phyloP scores from a whole-genome alignment of 2,329 filamentous ascomycete genomes.

The Ceratocystis albifundus region DNA sequence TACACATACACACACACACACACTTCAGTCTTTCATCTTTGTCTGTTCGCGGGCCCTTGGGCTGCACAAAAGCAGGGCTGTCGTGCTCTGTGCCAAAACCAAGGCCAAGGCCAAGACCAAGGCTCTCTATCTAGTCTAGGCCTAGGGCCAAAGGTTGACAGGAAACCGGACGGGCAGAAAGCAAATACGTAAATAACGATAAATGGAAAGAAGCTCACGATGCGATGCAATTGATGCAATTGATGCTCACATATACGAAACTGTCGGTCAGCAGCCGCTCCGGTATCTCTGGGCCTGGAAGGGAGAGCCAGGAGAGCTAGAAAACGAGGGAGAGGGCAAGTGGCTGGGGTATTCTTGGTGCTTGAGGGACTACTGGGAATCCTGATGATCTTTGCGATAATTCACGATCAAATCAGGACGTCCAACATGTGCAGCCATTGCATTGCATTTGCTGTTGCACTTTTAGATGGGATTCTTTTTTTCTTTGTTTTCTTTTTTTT shows the following conservation, averaged over 20 bases:
- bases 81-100: too few relatives aligned
- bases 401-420: neutral
- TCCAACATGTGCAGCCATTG: too few relatives aligned
- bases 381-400: neutral
- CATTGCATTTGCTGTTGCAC: too few relatives aligned
- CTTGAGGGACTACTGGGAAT: neutral
- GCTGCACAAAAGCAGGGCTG: too few relatives aligned
- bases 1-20: too few relatives aligned
- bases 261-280: neutral
- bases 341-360: neutral
- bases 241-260: too few relatives aligned
- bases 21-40: too few relatives aligned
- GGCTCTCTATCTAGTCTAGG: too few relatives aligned
- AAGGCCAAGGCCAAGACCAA: too few relatives aligned
- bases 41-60: too few relatives aligned
- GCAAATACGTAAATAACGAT: neutral
- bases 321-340: neutral
- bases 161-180: neutral
- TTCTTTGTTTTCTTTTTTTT: too few relatives aligned
- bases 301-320: neutral
- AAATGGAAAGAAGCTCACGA: neutral
- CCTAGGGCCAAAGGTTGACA: neutral
- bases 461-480: neutral
- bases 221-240: too few relatives aligned
- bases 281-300: neutral